Conservation (phyloP, 345 rosid species). For the Microthlaspi erraticum region DNA sequence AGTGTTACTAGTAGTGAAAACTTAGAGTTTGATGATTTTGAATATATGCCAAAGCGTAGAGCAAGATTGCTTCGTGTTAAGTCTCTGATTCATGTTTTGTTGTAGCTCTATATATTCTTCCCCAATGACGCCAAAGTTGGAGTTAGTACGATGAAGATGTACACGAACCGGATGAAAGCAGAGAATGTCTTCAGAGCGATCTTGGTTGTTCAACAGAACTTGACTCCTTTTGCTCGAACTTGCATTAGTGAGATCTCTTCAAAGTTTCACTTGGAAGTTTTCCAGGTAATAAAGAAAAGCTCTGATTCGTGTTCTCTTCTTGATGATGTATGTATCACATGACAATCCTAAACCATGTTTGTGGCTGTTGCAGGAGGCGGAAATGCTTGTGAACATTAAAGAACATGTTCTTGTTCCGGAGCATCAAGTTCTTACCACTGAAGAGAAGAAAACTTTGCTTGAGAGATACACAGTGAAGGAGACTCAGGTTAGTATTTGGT, state of each 20-base stretch:
- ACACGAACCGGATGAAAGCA: conserved; percentile 76
- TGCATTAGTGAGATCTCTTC: conserved; percentile 70
- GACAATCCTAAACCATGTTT: not conserved
- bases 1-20: no score
- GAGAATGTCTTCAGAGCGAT: conserved; percentile 86
- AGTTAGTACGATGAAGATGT: conserved; percentile 89
- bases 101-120: conserved; percentile 81
- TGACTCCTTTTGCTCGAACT: conserved; percentile 86
- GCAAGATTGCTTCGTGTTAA: not conserved
- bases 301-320: not conserved
- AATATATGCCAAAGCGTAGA: not conserved
- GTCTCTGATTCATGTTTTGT: conserved; percentile 1
- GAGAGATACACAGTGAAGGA: conserved; percentile 84
- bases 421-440: conserved; percentile 71
- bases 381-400: conserved; percentile 73
- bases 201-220: conserved; percentile 76
- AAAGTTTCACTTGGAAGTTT: conserved; percentile 82
- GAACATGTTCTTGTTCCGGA: conserved; percentile 81
- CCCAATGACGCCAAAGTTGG: conserved; percentile 89
- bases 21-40: no score
- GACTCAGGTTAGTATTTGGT: conserved; percentile 59
- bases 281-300: conserved; percentile 58
- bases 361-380: conserved; percentile 60
- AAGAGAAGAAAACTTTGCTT: conserved; percentile 80
- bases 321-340: not conserved